A percentile compares a stretch with the other conserved stretches of the same genome.
Conservation (phyloP, 176 grass and related monocot genomes). For the sorghum (Sorghum bicolor) region DNA sequence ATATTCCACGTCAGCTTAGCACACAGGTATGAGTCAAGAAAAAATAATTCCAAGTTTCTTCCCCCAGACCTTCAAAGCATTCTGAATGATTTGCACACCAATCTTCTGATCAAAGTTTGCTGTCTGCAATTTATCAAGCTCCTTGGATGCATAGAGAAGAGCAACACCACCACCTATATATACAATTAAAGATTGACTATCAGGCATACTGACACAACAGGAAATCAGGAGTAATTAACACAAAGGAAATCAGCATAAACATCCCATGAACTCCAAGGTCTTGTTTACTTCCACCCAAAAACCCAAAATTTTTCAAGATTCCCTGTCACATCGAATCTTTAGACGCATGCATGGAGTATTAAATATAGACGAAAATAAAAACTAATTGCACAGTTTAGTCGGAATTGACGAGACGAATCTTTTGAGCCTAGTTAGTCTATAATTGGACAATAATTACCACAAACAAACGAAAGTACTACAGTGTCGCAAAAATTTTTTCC, state of each 20-base stretch:
- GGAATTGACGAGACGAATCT: too few relatives aligned
- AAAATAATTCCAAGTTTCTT: background rate
- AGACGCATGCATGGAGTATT: too few relatives aligned
- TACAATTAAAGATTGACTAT: slow-evolving; percentile 6
- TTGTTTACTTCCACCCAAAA: too few relatives aligned
- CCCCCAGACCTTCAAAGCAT: slow-evolving; percentile 76
- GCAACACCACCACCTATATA: slow-evolving; percentile 86
- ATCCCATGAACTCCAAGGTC: background rate
- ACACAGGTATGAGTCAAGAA: background rate
- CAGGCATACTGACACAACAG: background rate
- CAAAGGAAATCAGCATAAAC: background rate
- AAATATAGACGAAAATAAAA: too few relatives aligned
- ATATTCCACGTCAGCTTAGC: slow-evolving; percentile 10
- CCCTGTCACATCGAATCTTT: too few relatives aligned
- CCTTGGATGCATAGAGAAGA: slow-evolving; percentile 97
- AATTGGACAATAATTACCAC: too few relatives aligned
- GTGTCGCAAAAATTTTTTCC: too few relatives aligned
- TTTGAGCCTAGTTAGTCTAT: too few relatives aligned
- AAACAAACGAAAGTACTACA: too few relatives aligned
- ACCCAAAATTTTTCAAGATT: too few relatives aligned
- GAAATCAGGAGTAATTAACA: background rate
- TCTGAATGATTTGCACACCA: slow-evolving; percentile 99
- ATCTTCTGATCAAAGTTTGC: slow-evolving; percentile 98
- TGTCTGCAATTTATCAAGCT: slow-evolving; percentile 75
- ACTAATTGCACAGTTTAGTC: too few relatives aligned